phyloP scores from a whole-genome alignment of 331 rosid species.

The Rosa hybrid region DNA sequence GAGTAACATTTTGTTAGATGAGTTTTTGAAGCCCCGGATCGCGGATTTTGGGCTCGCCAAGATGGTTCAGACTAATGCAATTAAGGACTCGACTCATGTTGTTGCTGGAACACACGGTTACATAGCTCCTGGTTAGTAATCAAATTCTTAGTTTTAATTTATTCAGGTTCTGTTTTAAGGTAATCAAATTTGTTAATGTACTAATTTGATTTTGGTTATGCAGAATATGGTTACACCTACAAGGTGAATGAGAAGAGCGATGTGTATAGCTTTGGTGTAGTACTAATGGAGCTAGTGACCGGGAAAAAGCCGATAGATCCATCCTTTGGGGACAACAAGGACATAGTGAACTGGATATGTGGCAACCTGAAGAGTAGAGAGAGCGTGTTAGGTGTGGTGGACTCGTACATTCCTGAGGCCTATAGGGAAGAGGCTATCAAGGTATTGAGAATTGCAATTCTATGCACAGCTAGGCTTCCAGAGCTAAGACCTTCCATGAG shows the following conservation, averaged over 20 bases:
- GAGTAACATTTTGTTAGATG: constrained; percentile 84
- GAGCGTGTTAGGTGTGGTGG: constrained; percentile 48
- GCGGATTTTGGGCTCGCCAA: constrained; percentile 95
- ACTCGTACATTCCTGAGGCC: constrained; percentile 52
- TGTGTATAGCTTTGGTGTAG: constrained; percentile 92
- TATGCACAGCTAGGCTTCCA: constrained; percentile 68
- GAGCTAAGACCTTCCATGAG: constrained; percentile 80
- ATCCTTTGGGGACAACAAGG: constrained; percentile 78
- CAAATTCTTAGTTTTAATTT: neutral
- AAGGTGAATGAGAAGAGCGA: constrained; percentile 90
- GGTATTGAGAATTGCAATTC: constrained; percentile 63
- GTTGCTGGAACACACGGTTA: constrained; percentile 94
- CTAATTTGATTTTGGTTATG: constrained; percentile 17
- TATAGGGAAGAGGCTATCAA: constrained; percentile 67
- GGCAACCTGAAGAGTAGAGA: constrained; percentile 54
- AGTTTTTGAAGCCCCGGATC: constrained; percentile 81
- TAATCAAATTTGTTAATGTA: neutral
- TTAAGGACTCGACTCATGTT: constrained; percentile 60
- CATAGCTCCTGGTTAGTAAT: constrained; percentile 83
- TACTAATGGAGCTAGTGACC: constrained; percentile 77
- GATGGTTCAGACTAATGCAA: constrained; percentile 49
- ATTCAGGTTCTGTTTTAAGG: neutral
- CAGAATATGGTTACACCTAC: constrained; percentile 83
- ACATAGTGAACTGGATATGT: constrained; percentile 76
- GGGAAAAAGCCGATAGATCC: constrained; percentile 79